These are phyloP conservation scores for Dryadomyces quercivorus DNA, from an alignment of 2,329 filamentous ascomycete genomes.

Conservation along the genomic window DNA sequence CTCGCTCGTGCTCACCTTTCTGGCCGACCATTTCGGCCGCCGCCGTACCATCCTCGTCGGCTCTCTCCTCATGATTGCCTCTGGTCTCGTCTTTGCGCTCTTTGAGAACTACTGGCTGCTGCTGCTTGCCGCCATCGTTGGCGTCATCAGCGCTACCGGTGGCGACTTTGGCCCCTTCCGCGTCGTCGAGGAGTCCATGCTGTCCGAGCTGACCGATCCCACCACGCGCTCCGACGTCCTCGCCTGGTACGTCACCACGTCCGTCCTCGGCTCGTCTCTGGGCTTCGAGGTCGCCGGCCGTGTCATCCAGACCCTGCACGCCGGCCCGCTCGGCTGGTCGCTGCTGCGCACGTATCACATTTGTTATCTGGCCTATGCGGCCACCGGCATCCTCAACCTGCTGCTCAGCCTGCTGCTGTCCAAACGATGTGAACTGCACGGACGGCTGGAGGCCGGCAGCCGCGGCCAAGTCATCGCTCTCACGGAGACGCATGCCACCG, in stretches of 20 bases:
- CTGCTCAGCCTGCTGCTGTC: conserved; percentile 33
- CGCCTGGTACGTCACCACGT: conserved; percentile 50
- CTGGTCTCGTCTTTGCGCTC: conserved; percentile 40
- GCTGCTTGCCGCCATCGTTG: conserved; percentile 43
- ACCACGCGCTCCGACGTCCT: conserved; percentile 48
- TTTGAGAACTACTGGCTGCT: conserved; percentile 48
- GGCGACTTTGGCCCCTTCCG: conserved; percentile 57
- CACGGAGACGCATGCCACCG: not conserved
- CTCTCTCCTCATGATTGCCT: conserved; percentile 41
- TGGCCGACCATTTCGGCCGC: conserved; percentile 46
- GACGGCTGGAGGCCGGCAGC: conserved; percentile 12
- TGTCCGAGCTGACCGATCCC: conserved; percentile 46
- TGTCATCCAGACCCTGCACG: conserved; percentile 33
- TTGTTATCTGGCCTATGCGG: conserved; percentile 44
- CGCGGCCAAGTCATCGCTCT: conserved; percentile 6
- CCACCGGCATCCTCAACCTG: conserved; percentile 41
- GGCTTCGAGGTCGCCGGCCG: conserved; percentile 41
- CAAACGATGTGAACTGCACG: conserved; percentile 34
- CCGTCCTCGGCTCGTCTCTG: conserved; percentile 40
- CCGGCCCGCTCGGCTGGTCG: conserved; percentile 31
- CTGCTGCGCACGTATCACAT: conserved; percentile 40
- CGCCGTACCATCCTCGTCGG: conserved; percentile 40
- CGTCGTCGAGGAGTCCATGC: conserved; percentile 52
- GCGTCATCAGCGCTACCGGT: conserved; percentile 49
- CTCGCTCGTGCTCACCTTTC: conserved; percentile 41